Evolutionary conservation across 352 stramenopile species (phyloP).

Genomic region (Plasmopara viticola): DNA sequence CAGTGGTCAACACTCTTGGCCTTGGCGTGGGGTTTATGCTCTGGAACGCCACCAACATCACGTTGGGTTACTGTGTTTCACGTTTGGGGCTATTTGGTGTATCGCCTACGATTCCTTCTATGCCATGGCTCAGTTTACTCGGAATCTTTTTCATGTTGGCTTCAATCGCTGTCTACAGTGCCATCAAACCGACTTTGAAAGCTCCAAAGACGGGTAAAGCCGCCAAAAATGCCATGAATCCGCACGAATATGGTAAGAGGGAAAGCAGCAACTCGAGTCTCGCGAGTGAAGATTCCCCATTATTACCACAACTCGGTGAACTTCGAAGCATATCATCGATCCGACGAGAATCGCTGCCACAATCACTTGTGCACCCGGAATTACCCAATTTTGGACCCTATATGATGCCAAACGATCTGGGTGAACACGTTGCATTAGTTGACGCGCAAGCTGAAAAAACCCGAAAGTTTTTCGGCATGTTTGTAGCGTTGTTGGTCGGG

Average conservation of each 20-base stretch:
- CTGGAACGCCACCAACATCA: conserved; percentile 84
- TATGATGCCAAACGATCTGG: conserved; percentile 60
- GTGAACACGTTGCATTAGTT: conserved; percentile 47
- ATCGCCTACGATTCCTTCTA: conserved; percentile 47
- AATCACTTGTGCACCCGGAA: conserved; percentile 62
- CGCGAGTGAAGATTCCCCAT: conserved; percentile 31
- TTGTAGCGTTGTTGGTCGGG: conserved; percentile 59
- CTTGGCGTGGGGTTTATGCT: conserved; percentile 81
- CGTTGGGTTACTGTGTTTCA: conserved; percentile 73
- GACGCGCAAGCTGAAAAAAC: conserved; percentile 47
- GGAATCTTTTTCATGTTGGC: conserved; percentile 76
- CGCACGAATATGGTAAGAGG: conserved; percentile 8
- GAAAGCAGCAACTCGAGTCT: conserved; percentile 15
- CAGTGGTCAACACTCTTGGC: conserved; percentile 76
- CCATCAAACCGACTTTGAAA: conserved; percentile 63
- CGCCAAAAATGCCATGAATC: conserved; percentile 8
- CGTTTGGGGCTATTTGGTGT: conserved; percentile 69
- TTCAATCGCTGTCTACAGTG: conserved; percentile 72
- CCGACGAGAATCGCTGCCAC: conserved; percentile 40
- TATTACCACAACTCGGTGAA: conserved; percentile 30
- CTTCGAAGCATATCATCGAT: conserved; percentile 7
- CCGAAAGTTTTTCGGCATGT: conserved; percentile 52
- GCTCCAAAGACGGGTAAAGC: conserved; percentile 14
- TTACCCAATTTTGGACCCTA: conserved; percentile 80
- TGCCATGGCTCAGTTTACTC: conserved; percentile 45